Percentiles rank a stretch among this genome's conserved stretches.
phyloP scores from a whole-genome alignment of 768 basidiomycete species.

The Mrakia gelida region DNA sequence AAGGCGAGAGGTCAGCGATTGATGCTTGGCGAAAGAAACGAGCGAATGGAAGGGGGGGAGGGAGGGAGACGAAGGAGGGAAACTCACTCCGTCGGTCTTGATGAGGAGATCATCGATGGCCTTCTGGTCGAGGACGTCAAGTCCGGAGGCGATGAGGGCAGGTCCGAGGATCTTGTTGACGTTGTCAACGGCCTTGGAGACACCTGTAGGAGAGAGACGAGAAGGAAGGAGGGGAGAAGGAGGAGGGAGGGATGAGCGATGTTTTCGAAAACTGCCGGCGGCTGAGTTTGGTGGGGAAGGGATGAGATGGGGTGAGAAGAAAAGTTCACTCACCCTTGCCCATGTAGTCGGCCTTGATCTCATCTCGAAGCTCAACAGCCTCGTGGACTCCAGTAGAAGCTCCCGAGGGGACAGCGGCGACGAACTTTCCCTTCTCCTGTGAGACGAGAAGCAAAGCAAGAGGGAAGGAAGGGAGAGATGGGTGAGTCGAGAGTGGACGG shows the following conservation, averaged over 20 bases:
- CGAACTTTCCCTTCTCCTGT: slow-evolving; percentile 52
- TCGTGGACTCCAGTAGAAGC: slow-evolving; percentile 98
- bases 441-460: not conserved
- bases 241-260: slow-evolving; percentile 12
- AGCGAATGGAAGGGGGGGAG: not conserved
- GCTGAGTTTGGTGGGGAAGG: not conserved
- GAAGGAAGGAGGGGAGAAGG: slow-evolving; percentile 14
- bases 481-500: not conserved
- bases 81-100: slow-evolving; percentile 72
- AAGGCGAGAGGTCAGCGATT: not conserved
- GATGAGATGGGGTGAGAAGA: slow-evolving; percentile 1
- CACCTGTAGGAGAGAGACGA: slow-evolving; percentile 57
- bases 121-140: slow-evolving; percentile 84
- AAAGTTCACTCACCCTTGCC: slow-evolving; percentile 71
- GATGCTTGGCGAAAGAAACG: not conserved
- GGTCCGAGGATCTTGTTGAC: slow-evolving; percentile 89
- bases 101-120: slow-evolving; percentile 97
- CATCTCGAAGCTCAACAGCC: slow-evolving; percentile 97
- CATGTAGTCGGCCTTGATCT: slow-evolving; percentile 84
- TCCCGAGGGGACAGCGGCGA: slow-evolving; percentile 92
- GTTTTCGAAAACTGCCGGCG: slow-evolving; percentile 3
- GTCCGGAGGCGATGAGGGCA: slow-evolving; percentile 73
- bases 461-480: not conserved
- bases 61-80: not conserved
- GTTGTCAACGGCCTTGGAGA: slow-evolving; percentile 86